Conservation (phyloP, 768 basidiomycete species). For the Lentinula boryana region DNA sequence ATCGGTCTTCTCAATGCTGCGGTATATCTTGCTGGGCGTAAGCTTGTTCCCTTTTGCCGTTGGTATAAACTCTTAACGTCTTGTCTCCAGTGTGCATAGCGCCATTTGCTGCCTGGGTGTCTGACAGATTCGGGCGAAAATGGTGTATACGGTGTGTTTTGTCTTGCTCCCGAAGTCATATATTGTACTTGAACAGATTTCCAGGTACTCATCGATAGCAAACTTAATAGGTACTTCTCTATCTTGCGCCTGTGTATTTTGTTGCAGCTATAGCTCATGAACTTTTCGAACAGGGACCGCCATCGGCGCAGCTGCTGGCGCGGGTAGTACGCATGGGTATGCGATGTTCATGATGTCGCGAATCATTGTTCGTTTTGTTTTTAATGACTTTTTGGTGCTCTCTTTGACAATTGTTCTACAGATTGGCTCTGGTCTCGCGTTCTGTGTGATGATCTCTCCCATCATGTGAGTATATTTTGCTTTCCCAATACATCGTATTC, state of each 20-base stretch:
- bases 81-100: slow-evolving; percentile 1
- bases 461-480: not conserved
- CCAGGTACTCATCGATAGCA: not conserved
- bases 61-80: not conserved
- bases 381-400: not conserved
- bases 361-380: not conserved
- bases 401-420: not conserved
- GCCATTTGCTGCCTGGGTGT: slow-evolving; percentile 1
- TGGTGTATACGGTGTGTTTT: slow-evolving; percentile 5
- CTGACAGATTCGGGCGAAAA: slow-evolving; percentile 4
- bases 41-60: not conserved
- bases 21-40: slow-evolving; percentile 2
- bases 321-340: slow-evolving; percentile 1
- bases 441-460: slow-evolving; percentile 2
- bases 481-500: not conserved
- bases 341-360: slow-evolving; percentile 8
- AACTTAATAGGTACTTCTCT: not conserved
- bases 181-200: not conserved
- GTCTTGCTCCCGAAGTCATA: too few relatives aligned
- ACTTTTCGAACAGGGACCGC: not conserved
- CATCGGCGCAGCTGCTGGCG: slow-evolving; percentile 1
- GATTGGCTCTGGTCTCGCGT: slow-evolving; percentile 6
- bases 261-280: not conserved
- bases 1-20: slow-evolving; percentile 6
- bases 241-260: not conserved